These are phyloP conservation scores for Xerocomus amazonicus DNA, from an alignment of 1,284 basidiomycete species.

Conservation along the genomic window DNA sequence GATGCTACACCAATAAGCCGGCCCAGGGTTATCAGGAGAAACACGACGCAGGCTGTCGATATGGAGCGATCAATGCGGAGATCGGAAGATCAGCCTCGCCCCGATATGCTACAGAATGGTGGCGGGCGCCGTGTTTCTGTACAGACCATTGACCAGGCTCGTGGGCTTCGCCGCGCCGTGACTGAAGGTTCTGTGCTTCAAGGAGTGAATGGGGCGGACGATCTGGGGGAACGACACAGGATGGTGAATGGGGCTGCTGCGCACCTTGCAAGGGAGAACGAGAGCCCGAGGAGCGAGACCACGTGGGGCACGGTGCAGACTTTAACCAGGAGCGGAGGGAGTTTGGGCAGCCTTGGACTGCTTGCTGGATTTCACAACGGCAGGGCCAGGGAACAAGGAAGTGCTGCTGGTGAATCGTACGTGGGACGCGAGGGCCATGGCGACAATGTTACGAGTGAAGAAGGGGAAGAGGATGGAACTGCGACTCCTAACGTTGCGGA, in stretches of 20 bases:
- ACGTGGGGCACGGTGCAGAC: slow-evolving; percentile 33
- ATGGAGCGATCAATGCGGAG: slow-evolving; percentile 19
- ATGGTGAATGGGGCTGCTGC: slow-evolving; percentile 8
- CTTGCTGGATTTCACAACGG: slow-evolving; percentile 34
- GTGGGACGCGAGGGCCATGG: slow-evolving; percentile 14
- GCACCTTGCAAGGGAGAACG: slow-evolving; percentile 16
- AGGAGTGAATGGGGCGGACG: slow-evolving; percentile 9
- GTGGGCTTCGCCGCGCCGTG: slow-evolving; percentile 19
- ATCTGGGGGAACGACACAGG: slow-evolving; percentile 6
- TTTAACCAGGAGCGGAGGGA: slow-evolving; percentile 20
- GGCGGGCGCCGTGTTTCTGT: slow-evolving; percentile 15
- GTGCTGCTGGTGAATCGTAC: slow-evolving; percentile 14
- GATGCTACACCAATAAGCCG: slow-evolving; percentile 27
- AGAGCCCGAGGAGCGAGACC: slow-evolving; percentile 33
- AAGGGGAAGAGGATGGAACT: slow-evolving; percentile 15
- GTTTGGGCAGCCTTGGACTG: slow-evolving; percentile 27
- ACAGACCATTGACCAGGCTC: slow-evolving; percentile 16
- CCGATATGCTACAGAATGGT: slow-evolving; percentile 13
- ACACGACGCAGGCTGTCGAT: slow-evolving; percentile 24
- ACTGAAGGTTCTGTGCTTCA: slow-evolving; percentile 17
- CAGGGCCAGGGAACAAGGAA: slow-evolving; percentile 25
- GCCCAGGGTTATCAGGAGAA: slow-evolving; percentile 22
- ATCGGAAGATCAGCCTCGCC: slow-evolving; percentile 10
- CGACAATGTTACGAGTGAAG: slow-evolving; percentile 12
- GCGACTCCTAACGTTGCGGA: slow-evolving; percentile 21